phyloP scores from a whole-genome alignment of 371 early-diverging fungal species.

The Mortierella sp. region DNA sequence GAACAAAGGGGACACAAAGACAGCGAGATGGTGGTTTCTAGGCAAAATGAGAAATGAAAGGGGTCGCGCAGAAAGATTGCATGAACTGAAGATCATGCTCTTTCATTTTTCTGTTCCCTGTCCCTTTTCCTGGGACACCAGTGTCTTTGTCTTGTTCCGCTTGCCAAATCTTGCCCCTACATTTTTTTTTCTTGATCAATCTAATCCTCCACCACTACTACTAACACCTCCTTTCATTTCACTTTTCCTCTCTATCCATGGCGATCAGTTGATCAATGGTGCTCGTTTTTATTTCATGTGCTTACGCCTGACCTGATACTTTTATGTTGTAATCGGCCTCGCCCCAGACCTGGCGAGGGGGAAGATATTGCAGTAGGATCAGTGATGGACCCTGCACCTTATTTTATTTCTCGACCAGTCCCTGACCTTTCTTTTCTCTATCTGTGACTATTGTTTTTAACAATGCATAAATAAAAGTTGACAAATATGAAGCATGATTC shows the following conservation, averaged over 20 bases:
- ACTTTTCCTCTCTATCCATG: not conserved
- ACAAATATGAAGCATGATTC: not conserved
- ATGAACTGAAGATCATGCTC: no score
- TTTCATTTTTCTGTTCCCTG: no score
- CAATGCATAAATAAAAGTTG: not conserved
- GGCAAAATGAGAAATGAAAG: no score
- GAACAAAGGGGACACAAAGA: no score
- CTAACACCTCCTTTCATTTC: not conserved
- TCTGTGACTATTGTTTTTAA: no score
- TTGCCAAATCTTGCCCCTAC: not conserved
- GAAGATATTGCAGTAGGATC: no score
- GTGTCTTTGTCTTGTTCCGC: no score
- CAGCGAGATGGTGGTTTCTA: no score
- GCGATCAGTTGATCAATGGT: not conserved
- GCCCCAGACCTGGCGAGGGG: no score
- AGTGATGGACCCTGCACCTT: not conserved
- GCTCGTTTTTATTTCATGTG: not conserved
- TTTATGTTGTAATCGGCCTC: no score
- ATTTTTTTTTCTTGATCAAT: not conserved
- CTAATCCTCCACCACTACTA: not conserved
- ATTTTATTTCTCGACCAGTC: not conserved
- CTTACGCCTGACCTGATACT: not conserved
- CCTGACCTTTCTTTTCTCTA: not conserved
- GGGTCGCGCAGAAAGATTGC: no score
- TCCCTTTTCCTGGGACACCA: no score